A percentile compares a stretch with the other conserved stretches of the same genome.
These are phyloP conservation scores for Leccinellum rugosiceps DNA, from an alignment of 768 basidiomycete species.

Conservation along the genomic window DNA sequence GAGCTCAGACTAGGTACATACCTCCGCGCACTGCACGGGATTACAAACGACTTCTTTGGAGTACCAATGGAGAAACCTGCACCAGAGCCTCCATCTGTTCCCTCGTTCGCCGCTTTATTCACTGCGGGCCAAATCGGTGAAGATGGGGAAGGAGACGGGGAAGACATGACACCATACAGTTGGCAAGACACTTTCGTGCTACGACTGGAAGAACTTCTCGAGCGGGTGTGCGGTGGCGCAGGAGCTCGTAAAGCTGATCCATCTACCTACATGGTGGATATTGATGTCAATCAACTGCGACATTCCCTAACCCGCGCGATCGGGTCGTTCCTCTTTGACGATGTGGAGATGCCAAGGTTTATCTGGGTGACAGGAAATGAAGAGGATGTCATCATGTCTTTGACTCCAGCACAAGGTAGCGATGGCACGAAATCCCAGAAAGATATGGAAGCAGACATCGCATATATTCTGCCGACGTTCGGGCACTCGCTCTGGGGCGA, in stretches of 20 bases:
- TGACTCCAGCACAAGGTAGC: conserved; percentile 18
- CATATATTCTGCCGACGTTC: conserved; percentile 39
- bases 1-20: conserved; percentile 61
- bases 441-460: conserved; percentile 25
- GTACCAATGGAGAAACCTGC: conserved; percentile 34
- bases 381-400: conserved; percentile 53
- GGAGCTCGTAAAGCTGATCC: conserved; percentile 13
- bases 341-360: conserved; percentile 67
- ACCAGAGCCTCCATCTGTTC: conserved; percentile 31
- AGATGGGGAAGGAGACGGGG: conserved; percentile 12
- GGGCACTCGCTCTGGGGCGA: conserved; percentile 71
- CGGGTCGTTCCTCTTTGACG: conserved; percentile 72
- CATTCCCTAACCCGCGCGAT: conserved; percentile 63
- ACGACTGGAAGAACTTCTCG: conserved; percentile 55
- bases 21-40: conserved; percentile 60
- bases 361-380: conserved; percentile 61
- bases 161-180: conserved; percentile 42
- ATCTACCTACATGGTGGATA: conserved; percentile 8
- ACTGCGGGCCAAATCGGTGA: conserved; percentile 1
- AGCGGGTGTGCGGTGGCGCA: conserved; percentile 34
- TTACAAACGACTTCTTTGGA: conserved; percentile 81
- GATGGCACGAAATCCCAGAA: conserved; percentile 3
- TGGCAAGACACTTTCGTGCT: conserved; percentile 75
- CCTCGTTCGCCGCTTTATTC: conserved; percentile 13
- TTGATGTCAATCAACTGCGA: conserved; percentile 42